phyloP scores from a whole-genome alignment of 2,329 filamentous ascomycete genomes.

The Monosporascus sp. region DNA sequence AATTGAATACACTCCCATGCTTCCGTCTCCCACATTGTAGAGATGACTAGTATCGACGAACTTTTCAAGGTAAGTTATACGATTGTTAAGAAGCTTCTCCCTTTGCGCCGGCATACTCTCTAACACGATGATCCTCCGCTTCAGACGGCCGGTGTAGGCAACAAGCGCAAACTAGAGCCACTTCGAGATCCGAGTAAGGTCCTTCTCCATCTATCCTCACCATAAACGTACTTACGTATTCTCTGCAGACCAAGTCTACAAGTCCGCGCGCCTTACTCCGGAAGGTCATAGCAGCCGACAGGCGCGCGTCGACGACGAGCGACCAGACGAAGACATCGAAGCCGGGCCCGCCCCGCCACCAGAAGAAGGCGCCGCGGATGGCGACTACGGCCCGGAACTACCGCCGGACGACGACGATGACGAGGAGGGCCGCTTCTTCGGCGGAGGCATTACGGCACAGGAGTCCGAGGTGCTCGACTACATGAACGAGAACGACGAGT shows the following conservation, averaged over 20 bases:
- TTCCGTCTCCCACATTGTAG: neutral
- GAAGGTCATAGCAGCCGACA: conserved; percentile 40
- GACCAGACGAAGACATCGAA: conserved; percentile 36
- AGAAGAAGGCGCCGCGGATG: conserved; percentile 43
- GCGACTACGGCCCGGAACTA: conserved; percentile 23
- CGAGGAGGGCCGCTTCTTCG: conserved; percentile 93
- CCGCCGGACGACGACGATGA: conserved; percentile 52
- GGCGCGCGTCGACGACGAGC: conserved; percentile 40
- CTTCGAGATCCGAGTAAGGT: conserved; percentile 57
- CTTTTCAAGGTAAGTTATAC: conserved; percentile 46
- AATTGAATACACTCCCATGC: too few species aligned
- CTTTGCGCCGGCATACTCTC: neutral
- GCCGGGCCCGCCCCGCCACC: conserved; percentile 49
- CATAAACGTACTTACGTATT: neutral
- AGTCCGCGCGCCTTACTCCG: conserved; percentile 50
- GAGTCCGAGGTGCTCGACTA: conserved; percentile 84
- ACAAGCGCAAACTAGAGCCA: conserved; percentile 61
- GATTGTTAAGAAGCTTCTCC: neutral
- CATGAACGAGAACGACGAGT: conserved; percentile 54
- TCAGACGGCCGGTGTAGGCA: conserved; percentile 36
- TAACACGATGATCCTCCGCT: conserved; percentile 4
- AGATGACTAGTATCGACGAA: conserved; percentile 55
- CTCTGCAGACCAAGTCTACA: conserved; percentile 56
- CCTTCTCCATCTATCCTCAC: neutral
- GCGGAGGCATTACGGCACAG: conserved; percentile 77